These are phyloP conservation scores for Fistulifera pelliculosa DNA, from an alignment of 108 stramenopile genomes.

Conservation along the genomic window DNA sequence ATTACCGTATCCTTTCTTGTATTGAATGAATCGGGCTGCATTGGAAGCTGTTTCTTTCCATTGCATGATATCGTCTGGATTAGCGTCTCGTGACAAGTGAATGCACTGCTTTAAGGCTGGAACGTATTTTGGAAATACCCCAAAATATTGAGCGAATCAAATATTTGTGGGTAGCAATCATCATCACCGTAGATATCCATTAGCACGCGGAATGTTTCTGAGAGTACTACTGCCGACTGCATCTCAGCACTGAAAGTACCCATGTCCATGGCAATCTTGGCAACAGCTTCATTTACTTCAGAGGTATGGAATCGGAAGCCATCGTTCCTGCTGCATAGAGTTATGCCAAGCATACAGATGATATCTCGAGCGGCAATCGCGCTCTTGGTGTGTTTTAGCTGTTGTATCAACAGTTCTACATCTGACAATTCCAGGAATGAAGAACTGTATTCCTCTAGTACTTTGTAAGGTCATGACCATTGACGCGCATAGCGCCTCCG, in stretches of 20 bases:
- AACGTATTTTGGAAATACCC: constrained; percentile 21
- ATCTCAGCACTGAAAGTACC: too few species aligned
- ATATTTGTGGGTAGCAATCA: constrained; percentile 30
- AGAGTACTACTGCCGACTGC: constrained; percentile 5
- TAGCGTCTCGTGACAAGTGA: neutral
- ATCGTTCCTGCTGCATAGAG: constrained; percentile 16
- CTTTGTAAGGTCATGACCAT: constrained; percentile 5
- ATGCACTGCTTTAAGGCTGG: constrained; percentile 3
- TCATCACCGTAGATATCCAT: constrained; percentile 54
- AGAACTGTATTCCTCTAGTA: too few species aligned
- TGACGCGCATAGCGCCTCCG: constrained; percentile 3
- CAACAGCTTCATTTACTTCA: constrained; percentile 15
- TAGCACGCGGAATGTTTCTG: constrained; percentile 35
- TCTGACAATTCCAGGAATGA: too few species aligned
- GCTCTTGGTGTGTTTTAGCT: neutral
- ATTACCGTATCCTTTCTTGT: constrained; percentile 26
- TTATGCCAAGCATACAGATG: constrained; percentile 29
- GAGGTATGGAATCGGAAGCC: constrained; percentile 16
- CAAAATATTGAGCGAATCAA: constrained; percentile 24
- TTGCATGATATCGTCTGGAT: constrained; percentile 25
- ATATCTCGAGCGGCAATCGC: constrained; percentile 18
- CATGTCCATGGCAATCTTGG: neutral
- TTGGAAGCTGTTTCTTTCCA: constrained; percentile 49
- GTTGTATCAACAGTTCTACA: too few species aligned
- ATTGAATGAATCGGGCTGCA: constrained; percentile 52